A percentile compares a stretch with the other conserved stretches of the same genome.
phyloP scores from a whole-genome alignment of 2,329 filamentous ascomycete species.

The Geoglossum cookeanum region DNA sequence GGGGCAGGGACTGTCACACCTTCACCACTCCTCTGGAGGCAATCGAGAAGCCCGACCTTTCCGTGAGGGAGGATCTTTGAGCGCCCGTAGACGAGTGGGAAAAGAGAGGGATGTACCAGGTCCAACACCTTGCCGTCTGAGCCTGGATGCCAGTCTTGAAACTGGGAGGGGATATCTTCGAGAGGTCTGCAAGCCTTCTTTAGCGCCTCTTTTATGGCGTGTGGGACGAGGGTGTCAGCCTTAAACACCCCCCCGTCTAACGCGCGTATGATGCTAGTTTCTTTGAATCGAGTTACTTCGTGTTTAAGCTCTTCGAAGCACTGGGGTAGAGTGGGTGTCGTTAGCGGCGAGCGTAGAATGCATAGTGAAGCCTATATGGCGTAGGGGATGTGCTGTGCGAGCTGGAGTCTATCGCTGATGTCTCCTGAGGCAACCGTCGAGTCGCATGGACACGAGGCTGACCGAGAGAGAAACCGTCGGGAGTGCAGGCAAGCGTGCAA shows the following conservation, averaged over 20 bases:
- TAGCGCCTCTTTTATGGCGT: conserved; percentile 23
- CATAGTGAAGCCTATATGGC: no score
- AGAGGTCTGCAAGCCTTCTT: conserved; percentile 26
- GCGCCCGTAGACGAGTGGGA: conserved; percentile 35
- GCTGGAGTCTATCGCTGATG: no score
- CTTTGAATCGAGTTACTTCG: no score
- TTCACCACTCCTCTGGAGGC: background rate
- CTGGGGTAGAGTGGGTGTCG: no score
- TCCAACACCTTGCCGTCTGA: conserved; percentile 38
- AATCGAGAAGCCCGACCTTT: background rate
- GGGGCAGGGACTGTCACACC: background rate
- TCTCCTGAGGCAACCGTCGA: no score
- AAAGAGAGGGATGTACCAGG: conserved; percentile 44
- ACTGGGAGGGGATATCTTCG: conserved; percentile 29
- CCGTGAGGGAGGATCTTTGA: conserved; percentile 22
- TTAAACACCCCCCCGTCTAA: conserved; percentile 24
- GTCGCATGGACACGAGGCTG: no score
- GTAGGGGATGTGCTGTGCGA: no score
- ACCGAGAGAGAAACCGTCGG: no score
- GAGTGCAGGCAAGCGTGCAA: no score
- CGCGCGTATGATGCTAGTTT: no score
- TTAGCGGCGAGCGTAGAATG: no score
- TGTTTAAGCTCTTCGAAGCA: no score
- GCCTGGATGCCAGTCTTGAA: conserved; percentile 42
- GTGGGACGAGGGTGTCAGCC: conserved; percentile 28